A percentile compares a stretch with the other conserved stretches of the same genome.
phyloP scores from a whole-genome alignment of 192 early-diverging fungal species.

The Coemansia sp. region DNA sequence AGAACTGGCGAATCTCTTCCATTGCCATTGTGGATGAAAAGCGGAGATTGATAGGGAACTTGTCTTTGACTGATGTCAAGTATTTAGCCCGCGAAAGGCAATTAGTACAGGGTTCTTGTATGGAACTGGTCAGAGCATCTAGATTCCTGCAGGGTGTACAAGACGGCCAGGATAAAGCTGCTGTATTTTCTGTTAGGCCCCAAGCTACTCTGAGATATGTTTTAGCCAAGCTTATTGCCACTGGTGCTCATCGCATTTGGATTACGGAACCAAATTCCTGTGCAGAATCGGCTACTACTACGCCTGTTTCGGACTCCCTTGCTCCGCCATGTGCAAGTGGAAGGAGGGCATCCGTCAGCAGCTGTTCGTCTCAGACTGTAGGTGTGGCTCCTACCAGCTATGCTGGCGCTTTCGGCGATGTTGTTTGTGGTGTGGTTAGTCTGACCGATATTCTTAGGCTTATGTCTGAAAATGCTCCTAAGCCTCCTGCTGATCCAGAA shows the following conservation, averaged over 20 bases:
- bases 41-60: slow-evolving; percentile 26
- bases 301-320: not conserved
- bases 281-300: not conserved
- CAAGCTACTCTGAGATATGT: slow-evolving; percentile 70
- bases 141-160: slow-evolving; percentile 63
- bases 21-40: slow-evolving; percentile 45
- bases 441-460: slow-evolving; percentile 76
- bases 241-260: slow-evolving; percentile 81
- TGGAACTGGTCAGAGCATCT: slow-evolving; percentile 62
- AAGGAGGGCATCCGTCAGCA: slow-evolving; percentile 39
- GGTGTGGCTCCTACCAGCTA: slow-evolving; percentile 21
- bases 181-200: slow-evolving; percentile 74
- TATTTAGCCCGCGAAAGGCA: slow-evolving; percentile 45
- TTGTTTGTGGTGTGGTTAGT: slow-evolving; percentile 65
- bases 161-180: slow-evolving; percentile 62
- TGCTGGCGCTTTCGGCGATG: slow-evolving; percentile 39
- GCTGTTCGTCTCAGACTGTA: slow-evolving; percentile 40
- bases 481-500: slow-evolving; percentile 17
- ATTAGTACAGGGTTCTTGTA: slow-evolving; percentile 58
- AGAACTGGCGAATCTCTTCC: slow-evolving; percentile 43
- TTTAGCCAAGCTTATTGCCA: slow-evolving; percentile 76
- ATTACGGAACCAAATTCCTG: slow-evolving; percentile 42
- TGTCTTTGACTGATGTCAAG: slow-evolving; percentile 46
- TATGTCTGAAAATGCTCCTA: slow-evolving; percentile 48
- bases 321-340: not conserved